phyloP scores from a whole-genome alignment of 768 basidiomycete species.

The Mycena vulgaris region DNA sequence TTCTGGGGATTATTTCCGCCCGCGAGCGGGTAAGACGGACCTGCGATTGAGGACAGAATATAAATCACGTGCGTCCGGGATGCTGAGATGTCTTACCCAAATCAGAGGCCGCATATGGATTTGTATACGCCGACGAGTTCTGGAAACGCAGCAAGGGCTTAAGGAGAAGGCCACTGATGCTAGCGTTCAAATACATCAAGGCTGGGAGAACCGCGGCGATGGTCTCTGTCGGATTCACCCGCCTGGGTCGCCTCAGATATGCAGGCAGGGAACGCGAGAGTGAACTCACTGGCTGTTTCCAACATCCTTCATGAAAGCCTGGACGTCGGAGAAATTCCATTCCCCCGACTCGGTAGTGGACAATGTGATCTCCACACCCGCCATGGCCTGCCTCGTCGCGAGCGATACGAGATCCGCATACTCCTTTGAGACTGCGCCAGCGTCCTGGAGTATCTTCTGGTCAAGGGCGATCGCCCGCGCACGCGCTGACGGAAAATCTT shows the following conservation, averaged over 20 bases:
- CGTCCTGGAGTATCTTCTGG: conserved; percentile 52
- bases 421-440: conserved; percentile 51
- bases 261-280: not conserved
- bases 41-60: not conserved
- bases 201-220: conserved; percentile 9
- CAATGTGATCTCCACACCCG: conserved; percentile 63
- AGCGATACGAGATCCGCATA: conserved; percentile 62
- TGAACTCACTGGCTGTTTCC: conserved; percentile 56
- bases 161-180: not conserved
- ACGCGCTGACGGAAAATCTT: conserved; percentile 56
- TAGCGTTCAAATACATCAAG: conserved; percentile 9
- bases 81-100: conserved; percentile 42
- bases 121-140: conserved; percentile 35
- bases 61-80: not conserved
- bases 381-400: conserved; percentile 62
- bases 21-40: conserved; percentile 36
- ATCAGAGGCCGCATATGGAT: conserved; percentile 50
- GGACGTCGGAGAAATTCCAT: conserved; percentile 58
- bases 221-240: conserved; percentile 21
- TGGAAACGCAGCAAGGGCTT: conserved; percentile 56
- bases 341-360: conserved; percentile 44
- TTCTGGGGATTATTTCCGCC: conserved; percentile 38
- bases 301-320: conserved; percentile 65
- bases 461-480: conserved; percentile 58
- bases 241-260: not conserved